Evolutionary conservation across 139 green algal genomes (phyloP).

Genomic region (Parachlorella kessleri): DNA sequence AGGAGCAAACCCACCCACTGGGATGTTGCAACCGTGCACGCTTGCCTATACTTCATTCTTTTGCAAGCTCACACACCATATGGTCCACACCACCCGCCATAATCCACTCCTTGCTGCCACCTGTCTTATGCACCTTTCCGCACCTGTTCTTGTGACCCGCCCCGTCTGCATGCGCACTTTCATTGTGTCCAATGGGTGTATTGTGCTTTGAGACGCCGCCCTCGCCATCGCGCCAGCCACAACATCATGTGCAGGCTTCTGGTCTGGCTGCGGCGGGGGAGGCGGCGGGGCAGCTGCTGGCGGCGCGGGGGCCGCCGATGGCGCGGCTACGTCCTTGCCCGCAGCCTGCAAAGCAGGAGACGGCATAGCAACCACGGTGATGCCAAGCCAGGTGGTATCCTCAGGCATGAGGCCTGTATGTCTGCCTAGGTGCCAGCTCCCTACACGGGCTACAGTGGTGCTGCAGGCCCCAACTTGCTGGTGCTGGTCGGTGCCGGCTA

Average conservation of each 20-base stretch:
- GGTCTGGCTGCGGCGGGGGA: conserved; percentile 11
- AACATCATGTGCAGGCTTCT: conserved; percentile 66
- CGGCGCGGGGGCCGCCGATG: not conserved
- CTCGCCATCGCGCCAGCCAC: conserved; percentile 84
- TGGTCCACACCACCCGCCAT: too few species aligned
- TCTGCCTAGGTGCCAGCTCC: too few species aligned
- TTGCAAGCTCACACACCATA: too few species aligned
- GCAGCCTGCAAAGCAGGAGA: conserved; percentile 7
- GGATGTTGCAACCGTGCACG: too few species aligned
- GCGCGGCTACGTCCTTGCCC: not conserved
- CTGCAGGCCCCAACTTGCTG: too few species aligned
- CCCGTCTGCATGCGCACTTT: conserved; percentile 73
- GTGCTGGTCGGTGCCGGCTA: too few species aligned
- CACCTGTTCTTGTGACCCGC: not conserved
- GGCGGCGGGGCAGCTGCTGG: conserved; percentile 5
- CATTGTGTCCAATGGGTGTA: conserved; percentile 93
- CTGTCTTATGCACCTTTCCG: too few species aligned
- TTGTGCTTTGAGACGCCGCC: conserved; percentile 84
- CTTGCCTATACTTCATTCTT: too few species aligned
- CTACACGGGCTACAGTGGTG: too few species aligned
- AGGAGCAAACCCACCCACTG: too few species aligned
- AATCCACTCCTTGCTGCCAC: too few species aligned
- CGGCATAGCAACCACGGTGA: not conserved
- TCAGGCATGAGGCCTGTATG: not conserved
- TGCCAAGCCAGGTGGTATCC: not conserved